Evolutionary conservation across 2,329 filamentous ascomycete genomes (phyloP), one percentile per base, ranked within the genome.

Genomic region (Capronia coronata): DNA sequence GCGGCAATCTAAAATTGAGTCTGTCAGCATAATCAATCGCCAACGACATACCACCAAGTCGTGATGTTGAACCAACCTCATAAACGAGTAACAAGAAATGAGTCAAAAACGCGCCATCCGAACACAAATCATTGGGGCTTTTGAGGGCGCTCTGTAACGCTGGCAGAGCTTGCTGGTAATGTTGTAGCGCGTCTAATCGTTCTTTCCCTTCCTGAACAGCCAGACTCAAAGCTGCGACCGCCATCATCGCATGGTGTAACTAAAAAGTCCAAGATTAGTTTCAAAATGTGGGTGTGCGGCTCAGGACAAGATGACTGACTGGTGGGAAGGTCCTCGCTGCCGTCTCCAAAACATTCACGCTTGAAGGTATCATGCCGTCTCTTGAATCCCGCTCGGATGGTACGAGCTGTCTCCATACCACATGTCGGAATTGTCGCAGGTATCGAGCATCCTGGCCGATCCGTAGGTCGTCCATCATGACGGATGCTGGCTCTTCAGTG

Each of bases 181-280:
- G 75, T 52, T 77, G 72, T 40, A 77, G 64, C 9, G 74, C 72
- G 56, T 75, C 70, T 49, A 77, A 66, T 45, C 70, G 68, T 45
- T 71, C 68, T 22, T 68, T 66, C 22, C 66, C 69, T 25, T 71
- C 69, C 55, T 67, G 71, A 45, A 72, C 69, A 18, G 71, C 69
- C 37, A 77, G 65, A 57, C 74, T 76, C 37, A 79, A 68, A 14
- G 75, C 75, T 19, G 75, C 75, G n/a, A 80, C 63, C 3, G 77
- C 76, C 67, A 78, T 77, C 55, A 80, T 78, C 6, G 77, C 76
- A 59, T 79, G 74, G 42, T 75, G 73, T 46, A 80, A 69, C 75
- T 77, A 47, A 38, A 42, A 59, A 44, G 39, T 23, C n/a, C n/a
- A n/a, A n/a, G n/a, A n/a, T n/a, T n/a, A n/a, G n/a, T n/a, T n/a